These are phyloP conservation scores for Xylaria scruposa DNA, from an alignment of 495 filamentous ascomycete genomes.

Conservation along the genomic window DNA sequence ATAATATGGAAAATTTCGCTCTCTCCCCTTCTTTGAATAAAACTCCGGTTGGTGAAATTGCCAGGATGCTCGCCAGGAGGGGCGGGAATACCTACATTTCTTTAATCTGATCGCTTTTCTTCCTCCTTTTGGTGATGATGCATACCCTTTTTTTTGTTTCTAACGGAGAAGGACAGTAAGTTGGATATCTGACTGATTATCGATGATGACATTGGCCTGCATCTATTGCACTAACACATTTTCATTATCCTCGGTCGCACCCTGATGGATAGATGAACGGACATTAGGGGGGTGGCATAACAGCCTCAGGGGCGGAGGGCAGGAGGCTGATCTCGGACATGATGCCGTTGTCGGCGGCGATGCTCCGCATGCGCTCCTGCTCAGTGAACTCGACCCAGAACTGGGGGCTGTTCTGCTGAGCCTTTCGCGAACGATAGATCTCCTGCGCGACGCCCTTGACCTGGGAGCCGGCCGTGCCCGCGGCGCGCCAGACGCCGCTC, in stretches of 20 bases:
- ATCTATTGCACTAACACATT: background rate
- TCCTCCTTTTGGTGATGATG: background rate
- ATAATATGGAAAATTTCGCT: background rate
- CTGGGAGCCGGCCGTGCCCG: slow-evolving; percentile 72
- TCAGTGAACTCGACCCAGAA: slow-evolving; percentile 61
- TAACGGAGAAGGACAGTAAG: background rate
- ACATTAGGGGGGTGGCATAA: slow-evolving; percentile 20
- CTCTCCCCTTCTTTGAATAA: slow-evolving; percentile 5
- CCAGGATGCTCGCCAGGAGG: background rate
- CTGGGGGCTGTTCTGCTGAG: slow-evolving; percentile 55
- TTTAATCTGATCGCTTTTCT: background rate
- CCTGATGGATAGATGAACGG: background rate
- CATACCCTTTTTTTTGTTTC: background rate
- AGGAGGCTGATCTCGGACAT: slow-evolving; percentile 57
- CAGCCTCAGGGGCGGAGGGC: slow-evolving; percentile 32
- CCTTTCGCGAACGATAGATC: slow-evolving; percentile 64
- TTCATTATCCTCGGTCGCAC: background rate
- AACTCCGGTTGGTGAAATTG: background rate
- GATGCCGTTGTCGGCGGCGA: slow-evolving; percentile 60
- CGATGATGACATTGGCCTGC: background rate
- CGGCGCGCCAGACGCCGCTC: slow-evolving; percentile 78
- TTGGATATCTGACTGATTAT: background rate
- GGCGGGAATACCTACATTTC: background rate
- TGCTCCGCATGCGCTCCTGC: slow-evolving; percentile 61
- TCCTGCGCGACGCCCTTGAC: slow-evolving; percentile 75